Conservation (phyloP, 1,284 basidiomycete species). For the Ceratobasidium sp. region DNA sequence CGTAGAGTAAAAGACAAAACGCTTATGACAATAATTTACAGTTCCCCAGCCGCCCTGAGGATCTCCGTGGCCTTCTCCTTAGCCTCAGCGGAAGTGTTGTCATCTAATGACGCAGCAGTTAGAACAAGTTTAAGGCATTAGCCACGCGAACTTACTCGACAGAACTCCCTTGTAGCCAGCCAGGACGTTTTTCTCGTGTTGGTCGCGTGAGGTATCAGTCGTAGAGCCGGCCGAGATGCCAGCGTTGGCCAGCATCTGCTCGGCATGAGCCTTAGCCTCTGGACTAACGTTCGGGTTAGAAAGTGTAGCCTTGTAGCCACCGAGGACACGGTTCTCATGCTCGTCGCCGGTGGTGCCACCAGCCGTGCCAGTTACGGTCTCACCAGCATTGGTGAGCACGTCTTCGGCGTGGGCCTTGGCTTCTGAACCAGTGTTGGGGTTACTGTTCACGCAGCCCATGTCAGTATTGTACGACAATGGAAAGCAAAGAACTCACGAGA, state of each 20-base stretch:
- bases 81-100: constrained; percentile 49
- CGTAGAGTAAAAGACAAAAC: neutral
- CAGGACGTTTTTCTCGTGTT: constrained; percentile 38
- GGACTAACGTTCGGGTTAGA: constrained; percentile 46
- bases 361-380: neutral
- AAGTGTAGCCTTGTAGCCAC: constrained; percentile 48
- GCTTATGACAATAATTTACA: constrained; percentile 3
- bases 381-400: constrained; percentile 45
- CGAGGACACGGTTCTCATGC: constrained; percentile 46
- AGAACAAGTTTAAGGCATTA: neutral
- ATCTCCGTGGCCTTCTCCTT: constrained; percentile 49
- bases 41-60: constrained; percentile 45
- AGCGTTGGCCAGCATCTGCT: constrained; percentile 40
- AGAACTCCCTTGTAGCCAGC: constrained; percentile 46
- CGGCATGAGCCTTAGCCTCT: constrained; percentile 49
- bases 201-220: neutral
- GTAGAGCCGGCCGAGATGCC: neutral
- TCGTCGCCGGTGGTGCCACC: constrained; percentile 6
- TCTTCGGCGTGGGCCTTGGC: constrained; percentile 49
- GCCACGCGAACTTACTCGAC: constrained; percentile 12
- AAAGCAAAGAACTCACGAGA: neutral
- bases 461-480: neutral
- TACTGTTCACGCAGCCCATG: neutral
- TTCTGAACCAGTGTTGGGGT: constrained; percentile 47
- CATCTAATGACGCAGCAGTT: constrained; percentile 23